Base-by-base conservation (phyloP, 2,329 filamentous ascomycete genomes). In the Diaporthe batatas region DNA sequence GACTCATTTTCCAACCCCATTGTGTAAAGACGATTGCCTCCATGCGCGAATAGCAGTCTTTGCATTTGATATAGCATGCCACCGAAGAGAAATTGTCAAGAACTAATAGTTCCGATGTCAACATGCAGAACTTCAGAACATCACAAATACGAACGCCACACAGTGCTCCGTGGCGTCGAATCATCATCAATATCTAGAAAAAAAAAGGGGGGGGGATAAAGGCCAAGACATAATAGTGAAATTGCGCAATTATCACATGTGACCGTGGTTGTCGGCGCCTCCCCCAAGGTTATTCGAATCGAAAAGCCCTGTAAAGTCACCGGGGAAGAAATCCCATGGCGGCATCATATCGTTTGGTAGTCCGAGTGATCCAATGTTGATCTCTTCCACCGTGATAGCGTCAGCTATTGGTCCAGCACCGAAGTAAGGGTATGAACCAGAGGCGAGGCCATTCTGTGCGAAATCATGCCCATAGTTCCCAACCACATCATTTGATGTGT, bases 371-470 rank as follows among this genome's bases (percentile, higher is more conserved):
- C 88, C 90, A 85, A 95, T 92, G 75, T 95, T 92, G 44, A 96
- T 90, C 75, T 95, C 92, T 79, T 94, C 91, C 76, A 95, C 93
- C 74, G 93, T 91, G 82, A 95, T 92, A 75, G 83, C 82, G 59
- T 87, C 83, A 74, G 84, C 82, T 70, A 79, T 75, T 0, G 76
- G 75, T 11, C 76, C 77, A 3, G 72, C 72, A 6, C 83, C 82
- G 59, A 86, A 81, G 54, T 79, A 79, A 14, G 76, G 72, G 59
- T 80, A 79, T 32, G 72, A 77, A 25, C 67, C 79, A 73, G 77
- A 78, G 18, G 74, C 74, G 10, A 80, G 54, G 11, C 78, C 77
- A 47, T 75, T 76, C 44, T 79, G 79, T 0, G 76, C 57, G 75
- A 81, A 80, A 49, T 77, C 79, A 1, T 75, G 71, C 6, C 77